Evolutionary conservation across 2,329 filamentous ascomycete species (phyloP), one percentile per base, ranked within the genome.

Genomic region (Anisogramma anomala): DNA sequence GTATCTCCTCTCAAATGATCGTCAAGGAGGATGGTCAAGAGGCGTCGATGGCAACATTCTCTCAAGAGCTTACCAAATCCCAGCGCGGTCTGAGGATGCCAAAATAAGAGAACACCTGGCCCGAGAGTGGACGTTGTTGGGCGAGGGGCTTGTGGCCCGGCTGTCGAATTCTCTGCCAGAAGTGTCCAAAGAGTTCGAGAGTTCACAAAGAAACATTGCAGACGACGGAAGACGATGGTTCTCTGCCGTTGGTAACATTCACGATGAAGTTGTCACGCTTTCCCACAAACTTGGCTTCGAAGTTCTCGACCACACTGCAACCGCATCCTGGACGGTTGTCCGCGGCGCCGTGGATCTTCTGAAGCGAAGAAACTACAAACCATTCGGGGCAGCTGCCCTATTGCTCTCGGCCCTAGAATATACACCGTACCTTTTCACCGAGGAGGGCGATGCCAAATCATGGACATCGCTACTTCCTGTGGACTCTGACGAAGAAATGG

Each of bases 91-190:
- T 1, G 55, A 62, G 2, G 61, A 63, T 9, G 43, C 61, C 1
- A 59, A 67, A 2, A 50, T 78, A 3, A 58, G 69, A 0, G 50
- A 63, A 3, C 63, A 72, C 1, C 64, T 84, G 0, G 57, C 65
- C 13, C 58, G 66, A 3, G 66, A 79, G 48, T 91, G 84, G 84
- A 58, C 65, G 2, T 64, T 64, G 2, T 59, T 86, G n/a, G 72
- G 75, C 0, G 63, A 72, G 1, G 58, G 68, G 0, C 62, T 94
- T n/a, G 66, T 79, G 19, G 66, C 76, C 23, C 70, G 73, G 27
- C 77, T 94, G 42, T 79, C 78, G 40, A 74, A 75, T 5, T 93
- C 86, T 0, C 70, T 84, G 4, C 86, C 88, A 1, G 86, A 89
- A 54, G 78, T 89, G 42, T 87, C 86, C 0, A 81, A 81, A 47